These are phyloP conservation scores for Claviceps sp. DNA, from an alignment of 2,329 filamentous ascomycete genomes.

Conservation along the genomic window DNA sequence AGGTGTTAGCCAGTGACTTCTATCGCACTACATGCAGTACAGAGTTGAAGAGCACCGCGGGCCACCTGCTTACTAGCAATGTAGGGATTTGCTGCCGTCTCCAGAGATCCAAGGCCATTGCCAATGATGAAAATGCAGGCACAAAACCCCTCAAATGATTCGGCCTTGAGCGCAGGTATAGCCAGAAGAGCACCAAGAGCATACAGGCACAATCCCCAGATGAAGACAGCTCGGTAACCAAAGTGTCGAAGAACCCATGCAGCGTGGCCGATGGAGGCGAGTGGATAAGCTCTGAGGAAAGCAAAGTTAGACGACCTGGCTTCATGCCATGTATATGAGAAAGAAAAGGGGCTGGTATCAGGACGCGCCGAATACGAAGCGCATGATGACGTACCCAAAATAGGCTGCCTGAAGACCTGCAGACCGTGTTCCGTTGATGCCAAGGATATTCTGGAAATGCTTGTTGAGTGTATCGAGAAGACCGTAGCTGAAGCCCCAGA, in stretches of 20 bases:
- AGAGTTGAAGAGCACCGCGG: not conserved
- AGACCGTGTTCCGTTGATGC: constrained; percentile 30
- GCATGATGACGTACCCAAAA: constrained; percentile 33
- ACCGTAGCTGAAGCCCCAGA: constrained; percentile 34
- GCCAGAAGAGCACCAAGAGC: constrained; percentile 45
- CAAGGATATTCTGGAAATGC: constrained; percentile 33
- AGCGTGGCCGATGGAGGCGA: constrained; percentile 53
- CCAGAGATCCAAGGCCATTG: constrained; percentile 58
- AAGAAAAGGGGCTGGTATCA: no score
- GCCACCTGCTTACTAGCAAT: constrained; percentile 33
- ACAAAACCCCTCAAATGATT: constrained; percentile 63
- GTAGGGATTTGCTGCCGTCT: constrained; percentile 67
- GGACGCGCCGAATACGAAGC: not conserved
- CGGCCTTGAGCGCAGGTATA: constrained; percentile 42
- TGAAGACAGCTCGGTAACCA: constrained; percentile 56
- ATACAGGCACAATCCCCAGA: constrained; percentile 54
- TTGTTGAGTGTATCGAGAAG: constrained; percentile 35
- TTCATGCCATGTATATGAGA: not conserved
- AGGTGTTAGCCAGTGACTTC: not conserved
- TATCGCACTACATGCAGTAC: not conserved
- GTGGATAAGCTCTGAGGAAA: constrained; percentile 43
- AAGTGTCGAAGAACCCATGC: constrained; percentile 50
- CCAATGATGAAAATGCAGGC: constrained; percentile 61
- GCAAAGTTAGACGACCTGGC: not conserved
- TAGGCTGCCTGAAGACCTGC: constrained; percentile 37